These are phyloP conservation scores for Lentinula boryana DNA, from an alignment of 768 basidiomycete species.

Conservation along the genomic window DNA sequence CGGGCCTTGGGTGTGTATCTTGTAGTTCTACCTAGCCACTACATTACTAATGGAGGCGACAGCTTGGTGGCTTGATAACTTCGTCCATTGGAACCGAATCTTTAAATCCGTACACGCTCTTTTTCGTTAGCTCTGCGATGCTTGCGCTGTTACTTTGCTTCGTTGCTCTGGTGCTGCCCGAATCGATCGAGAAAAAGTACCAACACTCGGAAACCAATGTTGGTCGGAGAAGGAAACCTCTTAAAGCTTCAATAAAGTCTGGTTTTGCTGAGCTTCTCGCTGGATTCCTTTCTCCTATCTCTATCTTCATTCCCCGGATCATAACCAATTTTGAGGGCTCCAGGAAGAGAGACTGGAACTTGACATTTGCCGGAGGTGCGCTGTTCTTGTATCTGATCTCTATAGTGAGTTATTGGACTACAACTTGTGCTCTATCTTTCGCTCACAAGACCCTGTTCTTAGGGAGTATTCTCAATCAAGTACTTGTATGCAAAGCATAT, in stretches of 20 bases:
- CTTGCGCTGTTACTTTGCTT: slow-evolving; percentile 31
- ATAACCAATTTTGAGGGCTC: slow-evolving; percentile 28
- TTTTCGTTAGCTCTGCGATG: slow-evolving; percentile 37
- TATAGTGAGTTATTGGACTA: slow-evolving; percentile 36
- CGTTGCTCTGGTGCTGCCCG: slow-evolving; percentile 43
- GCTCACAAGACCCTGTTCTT: not conserved
- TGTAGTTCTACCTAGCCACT: not conserved
- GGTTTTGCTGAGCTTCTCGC: slow-evolving; percentile 24
- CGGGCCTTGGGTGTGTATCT: slow-evolving; percentile 67
- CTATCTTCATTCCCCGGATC: slow-evolving; percentile 59
- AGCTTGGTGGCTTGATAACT: slow-evolving; percentile 4
- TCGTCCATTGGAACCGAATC: not conserved
- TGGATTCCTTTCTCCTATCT: slow-evolving; percentile 57
- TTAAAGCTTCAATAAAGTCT: slow-evolving; percentile 20
- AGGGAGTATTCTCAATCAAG: slow-evolving; percentile 72
- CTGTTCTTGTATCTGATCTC: slow-evolving; percentile 63
- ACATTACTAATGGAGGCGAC: not conserved
- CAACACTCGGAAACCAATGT: not conserved
- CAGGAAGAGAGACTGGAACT: slow-evolving; percentile 60
- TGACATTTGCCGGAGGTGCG: slow-evolving; percentile 61
- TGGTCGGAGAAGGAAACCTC: slow-evolving; percentile 19
- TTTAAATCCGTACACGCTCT: slow-evolving; percentile 39
- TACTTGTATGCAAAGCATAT: slow-evolving; percentile 74
- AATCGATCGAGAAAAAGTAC: slow-evolving; percentile 35
- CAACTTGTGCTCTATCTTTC: not conserved